Evolutionary conservation across 306 rosid genomes (phyloP).

Genomic region (Sophora flavescens): DNA sequence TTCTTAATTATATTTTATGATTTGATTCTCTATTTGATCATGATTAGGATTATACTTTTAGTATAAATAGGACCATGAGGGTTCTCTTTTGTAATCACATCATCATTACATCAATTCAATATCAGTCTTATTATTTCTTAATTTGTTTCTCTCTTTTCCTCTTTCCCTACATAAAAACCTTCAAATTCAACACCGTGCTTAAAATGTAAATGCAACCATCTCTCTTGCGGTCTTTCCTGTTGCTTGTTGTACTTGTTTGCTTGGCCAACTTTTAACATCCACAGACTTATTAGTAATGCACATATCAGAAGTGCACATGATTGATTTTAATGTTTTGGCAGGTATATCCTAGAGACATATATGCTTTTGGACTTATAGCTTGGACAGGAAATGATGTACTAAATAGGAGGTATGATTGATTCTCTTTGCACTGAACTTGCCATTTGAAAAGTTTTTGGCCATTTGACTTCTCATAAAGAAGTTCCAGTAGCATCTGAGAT

Average conservation of each 20-base stretch:
- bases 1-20: too few species aligned
- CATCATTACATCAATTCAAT: too few species aligned
- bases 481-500: neutral
- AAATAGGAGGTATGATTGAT: conserved; percentile 76
- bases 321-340: conserved; percentile 44
- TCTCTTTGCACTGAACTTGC: conserved; percentile 21
- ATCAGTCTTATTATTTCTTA: too few species aligned
- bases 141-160: too few species aligned
- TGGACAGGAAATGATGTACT: conserved; percentile 97
- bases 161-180: too few species aligned
- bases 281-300: neutral
- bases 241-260: conserved; percentile 33
- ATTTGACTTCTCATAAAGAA: neutral
- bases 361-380: conserved; percentile 85
- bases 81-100: too few species aligned
- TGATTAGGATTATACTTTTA: too few species aligned
- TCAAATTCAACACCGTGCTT: too few species aligned
- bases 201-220: conserved; percentile 1
- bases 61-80: too few species aligned
- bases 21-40: too few species aligned
- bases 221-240: neutral
- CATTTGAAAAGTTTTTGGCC: neutral
- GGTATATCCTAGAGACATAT: conserved; percentile 88
- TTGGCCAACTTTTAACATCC: conserved; percentile 18
- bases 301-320: neutral